Evolutionary conservation across 106 monocot species (phyloP).

Genomic region (Dendrobium officinale): DNA sequence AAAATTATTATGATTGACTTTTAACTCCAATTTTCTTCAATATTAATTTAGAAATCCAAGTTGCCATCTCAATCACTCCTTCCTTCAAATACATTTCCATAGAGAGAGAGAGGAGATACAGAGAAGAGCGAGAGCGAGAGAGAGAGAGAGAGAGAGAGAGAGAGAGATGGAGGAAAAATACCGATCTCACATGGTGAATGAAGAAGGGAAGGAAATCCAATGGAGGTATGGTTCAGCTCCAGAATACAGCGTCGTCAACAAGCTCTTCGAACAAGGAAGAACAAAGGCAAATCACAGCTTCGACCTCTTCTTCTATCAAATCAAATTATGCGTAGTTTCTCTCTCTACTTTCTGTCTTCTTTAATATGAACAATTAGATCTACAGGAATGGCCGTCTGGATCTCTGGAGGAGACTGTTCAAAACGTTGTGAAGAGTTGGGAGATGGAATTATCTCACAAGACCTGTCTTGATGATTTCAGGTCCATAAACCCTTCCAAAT

Average conservation of each 20-base stretch:
- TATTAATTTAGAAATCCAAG: too few relatives aligned
- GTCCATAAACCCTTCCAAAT: conserved; percentile 50
- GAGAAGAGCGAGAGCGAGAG: too few relatives aligned
- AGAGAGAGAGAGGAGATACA: too few relatives aligned
- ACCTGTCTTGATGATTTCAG: conserved; percentile 53
- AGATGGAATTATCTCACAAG: conserved; percentile 88
- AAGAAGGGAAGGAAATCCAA: conserved; percentile 5
- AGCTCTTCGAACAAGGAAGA: conserved; percentile 18
- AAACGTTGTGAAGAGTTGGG: conserved; percentile 74
- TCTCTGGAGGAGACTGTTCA: conserved; percentile 75
- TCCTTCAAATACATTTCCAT: too few relatives aligned
- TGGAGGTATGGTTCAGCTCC: conserved; percentile 19
- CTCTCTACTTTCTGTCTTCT: not conserved
- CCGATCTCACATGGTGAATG: conserved; percentile 15
- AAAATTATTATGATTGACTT: too few relatives aligned
- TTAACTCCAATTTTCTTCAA: too few relatives aligned
- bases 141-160: too few relatives aligned
- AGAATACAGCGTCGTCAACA: conserved; percentile 9
- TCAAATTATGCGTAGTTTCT: not conserved
- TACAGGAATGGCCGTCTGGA: conserved; percentile 56
- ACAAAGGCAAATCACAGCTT: conserved; percentile 2
- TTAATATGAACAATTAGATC: not conserved
- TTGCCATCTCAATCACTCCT: too few relatives aligned
- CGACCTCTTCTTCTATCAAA: not conserved
- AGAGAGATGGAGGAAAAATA: conserved; percentile 3